phyloP scores from a whole-genome alignment of 2,329 filamentous ascomycete genomes.

The Cryphonectria parasitica region DNA sequence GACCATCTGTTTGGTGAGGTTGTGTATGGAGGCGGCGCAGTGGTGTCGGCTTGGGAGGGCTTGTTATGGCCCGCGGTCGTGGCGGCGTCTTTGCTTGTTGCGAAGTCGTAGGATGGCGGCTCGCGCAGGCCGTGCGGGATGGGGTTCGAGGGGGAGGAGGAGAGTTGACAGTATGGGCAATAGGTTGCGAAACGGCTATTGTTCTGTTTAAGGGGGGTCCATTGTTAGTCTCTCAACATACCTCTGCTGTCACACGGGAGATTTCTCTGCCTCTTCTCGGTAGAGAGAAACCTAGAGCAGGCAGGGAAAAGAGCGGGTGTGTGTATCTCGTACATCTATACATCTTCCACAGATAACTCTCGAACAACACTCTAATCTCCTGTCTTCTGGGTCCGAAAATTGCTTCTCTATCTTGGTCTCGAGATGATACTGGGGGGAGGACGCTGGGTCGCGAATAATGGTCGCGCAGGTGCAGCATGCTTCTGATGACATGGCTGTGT shows the following conservation, averaged over 20 bases:
- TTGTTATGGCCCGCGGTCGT: not conserved
- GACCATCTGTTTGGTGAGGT: slow-evolving; percentile 21
- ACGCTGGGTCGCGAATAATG: slow-evolving; percentile 54
- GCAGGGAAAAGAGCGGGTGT: not conserved
- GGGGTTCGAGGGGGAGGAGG: slow-evolving; percentile 57
- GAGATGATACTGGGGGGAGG: slow-evolving; percentile 37
- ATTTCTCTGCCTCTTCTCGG: not conserved
- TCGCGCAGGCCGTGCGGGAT: slow-evolving; percentile 66
- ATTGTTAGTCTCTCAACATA: slow-evolving; percentile 25
- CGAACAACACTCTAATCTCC: slow-evolving; percentile 69
- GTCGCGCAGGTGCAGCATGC: slow-evolving; percentile 74
- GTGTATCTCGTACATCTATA: slow-evolving; percentile 55
- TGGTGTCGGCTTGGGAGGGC: not conserved
- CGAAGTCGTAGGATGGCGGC: slow-evolving; percentile 65
- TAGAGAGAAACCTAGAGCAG: not conserved
- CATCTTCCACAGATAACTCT: slow-evolving; percentile 74
- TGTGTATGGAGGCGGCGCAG: slow-evolving; percentile 32
- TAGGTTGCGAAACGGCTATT: slow-evolving; percentile 70
- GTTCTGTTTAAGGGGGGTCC: slow-evolving; percentile 44
- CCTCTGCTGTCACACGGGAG: too few species aligned
- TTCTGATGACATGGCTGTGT: slow-evolving; percentile 36
- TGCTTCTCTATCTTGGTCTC: slow-evolving; percentile 64
- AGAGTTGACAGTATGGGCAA: slow-evolving; percentile 79
- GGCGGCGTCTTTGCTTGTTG: slow-evolving; percentile 39
- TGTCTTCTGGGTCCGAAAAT: slow-evolving; percentile 53